Base-by-base conservation (phyloP, 2,329 filamentous ascomycete species). In the Colletotrichum godetiae region DNA sequence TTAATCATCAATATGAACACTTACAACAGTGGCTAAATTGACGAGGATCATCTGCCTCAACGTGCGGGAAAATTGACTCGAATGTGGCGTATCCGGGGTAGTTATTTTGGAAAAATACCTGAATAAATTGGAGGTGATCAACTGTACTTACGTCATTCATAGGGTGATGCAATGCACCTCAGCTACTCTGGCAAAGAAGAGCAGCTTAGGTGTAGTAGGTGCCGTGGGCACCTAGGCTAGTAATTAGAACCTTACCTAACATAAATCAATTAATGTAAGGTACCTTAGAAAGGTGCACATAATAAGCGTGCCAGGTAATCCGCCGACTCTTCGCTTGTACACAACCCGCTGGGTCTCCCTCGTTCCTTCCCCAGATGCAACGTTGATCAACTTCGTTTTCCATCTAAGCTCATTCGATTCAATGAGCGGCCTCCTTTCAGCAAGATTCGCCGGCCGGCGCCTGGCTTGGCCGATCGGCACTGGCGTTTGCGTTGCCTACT, bases 401-500 rank as follows among this genome's bases (percentile, higher is more conserved):
- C 42, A 49, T 49, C 42, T 22, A 7, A 11, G 19, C 42, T 49
- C 7, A 49, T 10, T 6, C 27, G n/a, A 35, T 2, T 37, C 10
- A 7, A 72, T 71, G 67, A 71, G 52, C 56, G 61, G 66, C n/a
- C 24, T 66, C 46, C 24, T 67, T 10, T 60, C 61, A 11, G n/a
- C 58, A 22, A 27, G 56, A 24, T 27, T 61, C 10, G 29, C 35
- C 22, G 31, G 37, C 27, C 59, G 74, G 59, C 65, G 60, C 29
- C 52, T 73, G 24, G 31, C 37, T 10, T 49, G 67, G 52, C 61
- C 71, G 24, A 31, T 72, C 53, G 62, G 73, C 64, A 73, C 60
- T 53, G 66, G 74, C 46, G 11, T 73, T 6, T 71, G 68, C 55
- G 29, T 61, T 31, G 31, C 60, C 42, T 74, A 57, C 46, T 66